phyloP scores from a whole-genome alignment of 441 rosid genomes.

The Biscutella laevigata region DNA sequence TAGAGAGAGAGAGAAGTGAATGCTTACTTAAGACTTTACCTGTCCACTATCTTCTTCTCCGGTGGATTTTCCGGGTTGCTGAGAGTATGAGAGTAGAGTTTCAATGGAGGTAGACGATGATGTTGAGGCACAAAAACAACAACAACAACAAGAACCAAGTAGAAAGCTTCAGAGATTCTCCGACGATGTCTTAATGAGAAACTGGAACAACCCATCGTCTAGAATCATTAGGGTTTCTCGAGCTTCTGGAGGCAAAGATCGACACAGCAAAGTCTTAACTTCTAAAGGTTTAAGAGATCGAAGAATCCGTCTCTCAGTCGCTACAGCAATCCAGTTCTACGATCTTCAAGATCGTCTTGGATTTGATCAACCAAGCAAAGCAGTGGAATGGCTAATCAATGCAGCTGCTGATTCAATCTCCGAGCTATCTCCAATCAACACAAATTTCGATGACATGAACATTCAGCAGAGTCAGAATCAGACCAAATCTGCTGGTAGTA shows the following conservation, averaged over 20 bases:
- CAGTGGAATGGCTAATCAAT: conserved; percentile 84
- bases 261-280: conserved; percentile 93
- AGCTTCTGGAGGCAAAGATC: conserved; percentile 90
- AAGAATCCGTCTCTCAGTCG: conserved; percentile 73
- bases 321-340: conserved; percentile 86
- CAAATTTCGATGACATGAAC: conserved; percentile 27
- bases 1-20: background rate
- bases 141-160: conserved; percentile 31
- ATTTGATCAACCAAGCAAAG: conserved; percentile 90
- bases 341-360: conserved; percentile 92
- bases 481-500: conserved; percentile 73
- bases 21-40: too few relatives aligned
- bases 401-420: conserved; percentile 70
- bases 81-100: conserved; percentile 91
- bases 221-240: conserved; percentile 88
- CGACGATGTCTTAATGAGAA: conserved; percentile 27
- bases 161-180: conserved; percentile 34
- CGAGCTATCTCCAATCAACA: conserved; percentile 60
- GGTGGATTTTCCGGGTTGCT: too few relatives aligned
- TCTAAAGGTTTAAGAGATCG: conserved; percentile 78
- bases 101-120: conserved; percentile 86
- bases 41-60: too few relatives aligned
- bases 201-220: conserved; percentile 59
- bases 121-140: conserved; percentile 40
- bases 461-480: conserved; percentile 48